A percentile compares a stretch with the other conserved stretches of the same genome.
Evolutionary conservation across 371 early-diverging fungal species (phyloP).

Genomic region (Mortierella polycephala): DNA sequence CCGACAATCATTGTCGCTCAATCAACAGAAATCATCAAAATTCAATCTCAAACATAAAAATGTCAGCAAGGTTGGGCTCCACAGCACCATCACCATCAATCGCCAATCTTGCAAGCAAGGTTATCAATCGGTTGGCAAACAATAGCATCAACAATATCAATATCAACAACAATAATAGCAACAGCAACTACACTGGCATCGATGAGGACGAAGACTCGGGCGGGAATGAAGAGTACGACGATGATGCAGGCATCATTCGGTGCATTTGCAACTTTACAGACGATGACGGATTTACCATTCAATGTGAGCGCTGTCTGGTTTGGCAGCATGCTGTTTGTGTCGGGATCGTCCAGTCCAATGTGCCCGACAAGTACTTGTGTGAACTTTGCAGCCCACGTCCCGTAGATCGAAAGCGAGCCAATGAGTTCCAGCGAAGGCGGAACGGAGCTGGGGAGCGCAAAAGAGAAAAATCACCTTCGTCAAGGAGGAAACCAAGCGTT

Average conservation of each 20-base stretch:
- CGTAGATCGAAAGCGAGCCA: slow-evolving; percentile 56
- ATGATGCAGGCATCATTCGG: slow-evolving; percentile 90
- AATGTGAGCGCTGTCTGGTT: slow-evolving; percentile 92
- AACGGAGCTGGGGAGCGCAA: slow-evolving; percentile 33
- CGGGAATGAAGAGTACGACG: slow-evolving; percentile 57
- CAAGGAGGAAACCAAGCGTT: slow-evolving; percentile 27
- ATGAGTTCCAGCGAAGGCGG: slow-evolving; percentile 50
- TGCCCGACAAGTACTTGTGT: slow-evolving; percentile 89
- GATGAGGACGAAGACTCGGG: slow-evolving; percentile 34
- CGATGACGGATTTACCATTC: slow-evolving; percentile 99
- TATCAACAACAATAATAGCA: slow-evolving; percentile 5
- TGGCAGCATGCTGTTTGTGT: slow-evolving; percentile 98
- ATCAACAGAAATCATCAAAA: background rate
- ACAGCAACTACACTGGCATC: background rate
- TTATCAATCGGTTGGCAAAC: slow-evolving; percentile 29
- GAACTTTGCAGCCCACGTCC: slow-evolving; percentile 80
- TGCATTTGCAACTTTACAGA: slow-evolving; percentile 94
- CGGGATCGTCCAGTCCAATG: slow-evolving; percentile 67
- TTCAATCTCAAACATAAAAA: slow-evolving; percentile 2
- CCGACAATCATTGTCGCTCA: background rate
- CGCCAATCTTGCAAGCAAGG: slow-evolving; percentile 38
- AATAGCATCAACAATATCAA: slow-evolving; percentile 6
- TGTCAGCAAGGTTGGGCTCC: slow-evolving; percentile 44
- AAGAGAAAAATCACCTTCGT: slow-evolving; percentile 39
- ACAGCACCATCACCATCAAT: slow-evolving; percentile 43